Conservation (phyloP, 2,329 filamentous ascomycete genomes). For the Thelonectria discophora region DNA sequence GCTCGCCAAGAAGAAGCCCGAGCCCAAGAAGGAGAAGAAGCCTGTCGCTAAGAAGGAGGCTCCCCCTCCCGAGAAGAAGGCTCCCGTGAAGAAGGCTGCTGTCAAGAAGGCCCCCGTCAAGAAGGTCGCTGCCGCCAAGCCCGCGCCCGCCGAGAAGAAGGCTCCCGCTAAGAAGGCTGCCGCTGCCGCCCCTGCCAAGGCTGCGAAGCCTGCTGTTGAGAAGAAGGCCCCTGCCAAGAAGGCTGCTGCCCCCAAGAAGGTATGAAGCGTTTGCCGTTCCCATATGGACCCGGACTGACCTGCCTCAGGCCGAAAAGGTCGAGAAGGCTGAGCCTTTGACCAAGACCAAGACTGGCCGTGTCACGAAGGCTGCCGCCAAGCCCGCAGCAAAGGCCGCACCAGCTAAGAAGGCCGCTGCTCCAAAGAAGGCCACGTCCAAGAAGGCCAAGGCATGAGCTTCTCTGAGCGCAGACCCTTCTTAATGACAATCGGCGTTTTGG, state of each 20-base stretch:
- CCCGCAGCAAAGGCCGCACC: constrained; percentile 54
- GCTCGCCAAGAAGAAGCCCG: constrained; percentile 79
- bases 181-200: constrained; percentile 40
- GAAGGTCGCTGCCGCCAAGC: constrained; percentile 42
- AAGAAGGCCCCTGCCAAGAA: constrained; percentile 42
- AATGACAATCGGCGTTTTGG: constrained; percentile 51
- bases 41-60: constrained; percentile 44
- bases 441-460: constrained; percentile 56
- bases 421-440: constrained; percentile 54
- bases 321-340: constrained; percentile 72
- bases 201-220: constrained; percentile 34
- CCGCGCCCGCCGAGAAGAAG: constrained; percentile 38
- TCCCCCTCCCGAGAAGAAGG: constrained; percentile 45
- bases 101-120: constrained; percentile 48
- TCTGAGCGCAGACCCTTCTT: constrained; percentile 44
- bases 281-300: neutral
- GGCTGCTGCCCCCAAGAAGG: constrained; percentile 39
- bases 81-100: constrained; percentile 34
- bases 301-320: constrained; percentile 44
- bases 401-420: constrained; percentile 55
- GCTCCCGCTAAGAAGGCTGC: constrained; percentile 46
- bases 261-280: neutral
- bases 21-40: constrained; percentile 52
- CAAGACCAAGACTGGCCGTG: constrained; percentile 88
- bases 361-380: constrained; percentile 73